Conservation (phyloP, 2,329 filamentous ascomycete species). For the Penicillium frequentans region DNA sequence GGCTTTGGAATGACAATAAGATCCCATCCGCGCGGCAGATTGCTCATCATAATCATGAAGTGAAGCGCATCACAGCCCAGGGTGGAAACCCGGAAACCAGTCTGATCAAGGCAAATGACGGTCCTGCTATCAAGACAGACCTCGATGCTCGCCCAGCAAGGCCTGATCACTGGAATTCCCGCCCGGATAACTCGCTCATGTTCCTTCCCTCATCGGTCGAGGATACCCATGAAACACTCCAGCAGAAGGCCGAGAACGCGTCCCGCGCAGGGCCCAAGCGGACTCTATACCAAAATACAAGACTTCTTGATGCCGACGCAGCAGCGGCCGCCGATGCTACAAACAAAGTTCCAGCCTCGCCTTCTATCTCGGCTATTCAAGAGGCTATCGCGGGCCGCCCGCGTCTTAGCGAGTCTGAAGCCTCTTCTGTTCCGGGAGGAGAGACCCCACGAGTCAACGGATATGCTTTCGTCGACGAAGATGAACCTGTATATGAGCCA, state of each 20-base stretch:
- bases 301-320: slow-evolving; percentile 58
- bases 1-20: slow-evolving; percentile 87
- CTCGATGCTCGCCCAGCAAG: slow-evolving; percentile 72
- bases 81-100: slow-evolving; percentile 63
- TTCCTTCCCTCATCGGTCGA: slow-evolving; percentile 60
- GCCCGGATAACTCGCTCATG: slow-evolving; percentile 83
- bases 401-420: slow-evolving; percentile 61
- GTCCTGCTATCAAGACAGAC: slow-evolving; percentile 61
- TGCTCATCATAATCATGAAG: slow-evolving; percentile 54
- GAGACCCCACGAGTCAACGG: slow-evolving; percentile 92
- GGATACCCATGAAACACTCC: slow-evolving; percentile 57
- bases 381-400: slow-evolving; percentile 79
- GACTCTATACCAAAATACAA: slow-evolving; percentile 81
- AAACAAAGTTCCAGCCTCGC: slow-evolving; percentile 64
- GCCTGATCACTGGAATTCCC: slow-evolving; percentile 72
- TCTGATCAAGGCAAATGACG: slow-evolving; percentile 26
- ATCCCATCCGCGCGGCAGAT: slow-evolving; percentile 65
- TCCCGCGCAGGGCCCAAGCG: slow-evolving; percentile 75
- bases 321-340: slow-evolving; percentile 35
- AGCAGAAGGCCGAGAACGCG: slow-evolving; percentile 66
- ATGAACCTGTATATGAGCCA: slow-evolving; percentile 39
- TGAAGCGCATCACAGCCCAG: slow-evolving; percentile 69
- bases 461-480: slow-evolving; percentile 91
- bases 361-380: slow-evolving; percentile 78
- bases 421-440: slow-evolving; percentile 51